Base-by-base conservation (phyloP, 257 asterid species). In the Mentha longifolia region DNA sequence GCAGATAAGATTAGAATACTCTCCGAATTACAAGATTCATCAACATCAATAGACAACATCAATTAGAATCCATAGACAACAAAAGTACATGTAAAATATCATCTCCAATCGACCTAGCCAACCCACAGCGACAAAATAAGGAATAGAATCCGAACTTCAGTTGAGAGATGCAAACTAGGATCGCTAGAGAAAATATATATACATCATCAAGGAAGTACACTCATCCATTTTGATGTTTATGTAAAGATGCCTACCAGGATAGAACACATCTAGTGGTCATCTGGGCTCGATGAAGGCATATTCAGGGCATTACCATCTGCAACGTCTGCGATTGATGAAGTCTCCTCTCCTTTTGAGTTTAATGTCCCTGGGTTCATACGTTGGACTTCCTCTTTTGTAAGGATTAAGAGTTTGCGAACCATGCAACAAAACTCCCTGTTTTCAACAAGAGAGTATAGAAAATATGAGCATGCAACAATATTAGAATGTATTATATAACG, bases 391-490 rank as follows among this genome's bases (percentile, higher is more conserved):
- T 91, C 99, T 72, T 88, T 91, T 5, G 96, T 87, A 45, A 86
- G 87, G 81, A 94, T 91, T 74, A 78, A 83, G 79, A 94, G 89
- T 84, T 94, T 94, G 70, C 90, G 92, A 42, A 85, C 99, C 97
- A 94, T 94, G 65, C 86, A 80, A 84, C 96, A 87, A 68, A 94
- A 94, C 79, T 94, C 99, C 57, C 99, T 94, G 85, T 76, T 74
- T 46, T 28, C 63, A 79, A 65, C 28, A 30, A 55, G 20, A 0
- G 31, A 35, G 2, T 3, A 25, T 49, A 56, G 31, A 54, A 39
- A 15, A n/a, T 42, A 67, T 16, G 43, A 69, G 63, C 66, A 55
- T 4, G 19, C 45, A 39, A 60, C 61, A 63, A 55, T 55, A 28
- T n/a, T 20, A 59, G 35, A 47, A 60, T 9, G 37, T 37, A 43